phyloP scores from a whole-genome alignment of 305 asterid species.

The Nicotiana rustica region DNA sequence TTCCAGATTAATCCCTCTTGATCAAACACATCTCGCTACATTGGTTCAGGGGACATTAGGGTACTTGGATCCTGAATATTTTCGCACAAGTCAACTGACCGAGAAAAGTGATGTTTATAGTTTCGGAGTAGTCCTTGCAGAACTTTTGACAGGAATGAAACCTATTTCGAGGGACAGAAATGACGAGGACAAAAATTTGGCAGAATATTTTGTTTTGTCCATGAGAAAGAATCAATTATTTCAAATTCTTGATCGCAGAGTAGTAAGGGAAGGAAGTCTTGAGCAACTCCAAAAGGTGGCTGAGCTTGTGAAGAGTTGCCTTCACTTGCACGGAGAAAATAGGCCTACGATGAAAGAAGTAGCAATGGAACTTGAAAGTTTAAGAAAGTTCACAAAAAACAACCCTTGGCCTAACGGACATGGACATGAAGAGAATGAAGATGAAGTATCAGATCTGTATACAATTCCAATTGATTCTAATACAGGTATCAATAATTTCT shows the following conservation, averaged over 20 bases:
- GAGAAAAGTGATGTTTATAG: slow-evolving; percentile 83
- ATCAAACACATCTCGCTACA: slow-evolving; percentile 70
- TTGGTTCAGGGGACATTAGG: slow-evolving; percentile 84
- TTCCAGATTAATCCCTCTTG: slow-evolving; percentile 62
- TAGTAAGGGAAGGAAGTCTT: slow-evolving; percentile 63
- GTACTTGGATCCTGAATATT: slow-evolving; percentile 78
- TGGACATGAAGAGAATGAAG: slow-evolving; percentile 43
- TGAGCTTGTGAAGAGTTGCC: slow-evolving; percentile 56
- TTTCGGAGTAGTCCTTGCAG: slow-evolving; percentile 74
- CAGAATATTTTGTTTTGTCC: slow-evolving; percentile 52
- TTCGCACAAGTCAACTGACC: slow-evolving; percentile 62
- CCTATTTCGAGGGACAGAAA: slow-evolving; percentile 64
- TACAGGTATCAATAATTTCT: background rate
- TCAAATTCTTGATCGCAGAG: slow-evolving; percentile 62
- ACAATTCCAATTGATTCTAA: slow-evolving; percentile 40
- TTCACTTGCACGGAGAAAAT: slow-evolving; percentile 56
- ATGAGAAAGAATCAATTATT: slow-evolving; percentile 55
- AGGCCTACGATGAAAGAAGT: slow-evolving; percentile 80
- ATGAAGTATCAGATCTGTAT: slow-evolving; percentile 54
- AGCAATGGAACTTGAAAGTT: slow-evolving; percentile 66
- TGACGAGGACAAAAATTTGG: slow-evolving; percentile 56
- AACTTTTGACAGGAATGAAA: slow-evolving; percentile 65
- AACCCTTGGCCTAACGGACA: slow-evolving; percentile 65
- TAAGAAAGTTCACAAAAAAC: slow-evolving; percentile 53
- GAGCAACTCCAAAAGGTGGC: slow-evolving; percentile 65